Conservation (phyloP, 73 alveolate genomes). For the Paramecium biaurelia region DNA sequence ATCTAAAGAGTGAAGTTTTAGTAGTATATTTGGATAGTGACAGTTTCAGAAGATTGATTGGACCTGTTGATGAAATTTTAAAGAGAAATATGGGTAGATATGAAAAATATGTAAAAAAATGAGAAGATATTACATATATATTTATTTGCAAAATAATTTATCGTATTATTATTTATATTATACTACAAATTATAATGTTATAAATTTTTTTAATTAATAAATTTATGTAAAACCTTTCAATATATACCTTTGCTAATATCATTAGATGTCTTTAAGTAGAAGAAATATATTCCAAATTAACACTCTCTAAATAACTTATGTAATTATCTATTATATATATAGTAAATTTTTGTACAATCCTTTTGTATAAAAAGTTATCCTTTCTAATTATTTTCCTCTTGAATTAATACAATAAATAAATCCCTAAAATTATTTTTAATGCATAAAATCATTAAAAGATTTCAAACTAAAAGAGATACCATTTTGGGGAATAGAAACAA, state of each 20-base stretch:
- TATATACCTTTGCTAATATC: background rate
- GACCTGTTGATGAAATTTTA: slow-evolving; percentile 61
- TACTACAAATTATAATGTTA: background rate
- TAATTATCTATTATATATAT: background rate
- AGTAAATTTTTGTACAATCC: background rate
- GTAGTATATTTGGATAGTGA: slow-evolving; percentile 55
- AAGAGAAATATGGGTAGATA: slow-evolving; percentile 59
- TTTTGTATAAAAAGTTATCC: background rate
- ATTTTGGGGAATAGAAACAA: slow-evolving; percentile 18
- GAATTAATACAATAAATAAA: background rate
- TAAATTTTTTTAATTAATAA: background rate
- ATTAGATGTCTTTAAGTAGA: background rate
- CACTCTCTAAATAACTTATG: background rate
- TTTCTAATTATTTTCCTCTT: background rate
- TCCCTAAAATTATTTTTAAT: background rate
- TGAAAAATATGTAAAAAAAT: slow-evolving; percentile 58
- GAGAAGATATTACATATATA: slow-evolving; percentile 19
- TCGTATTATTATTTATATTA: background rate
- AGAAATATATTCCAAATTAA: background rate
- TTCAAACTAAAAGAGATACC: background rate
- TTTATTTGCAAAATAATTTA: background rate
- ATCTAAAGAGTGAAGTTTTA: slow-evolving; percentile 19
- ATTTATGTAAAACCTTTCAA: background rate
- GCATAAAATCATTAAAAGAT: background rate
- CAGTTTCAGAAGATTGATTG: slow-evolving; percentile 56